phyloP scores from a whole-genome alignment of 495 filamentous ascomycete genomes.

The Terfezia claveryi region DNA sequence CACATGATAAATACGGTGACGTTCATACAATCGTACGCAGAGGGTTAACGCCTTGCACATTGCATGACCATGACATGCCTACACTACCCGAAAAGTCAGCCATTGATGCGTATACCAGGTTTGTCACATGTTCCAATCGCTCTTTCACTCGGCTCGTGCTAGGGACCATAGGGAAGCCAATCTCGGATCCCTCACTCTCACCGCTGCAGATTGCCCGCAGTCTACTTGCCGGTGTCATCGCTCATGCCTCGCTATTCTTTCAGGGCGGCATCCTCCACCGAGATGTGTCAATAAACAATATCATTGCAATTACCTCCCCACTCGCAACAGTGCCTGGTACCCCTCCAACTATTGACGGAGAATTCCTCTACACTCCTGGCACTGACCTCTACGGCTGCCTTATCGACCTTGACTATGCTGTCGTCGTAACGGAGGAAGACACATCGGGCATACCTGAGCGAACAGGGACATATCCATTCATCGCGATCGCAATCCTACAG shows the following conservation, averaged over 20 bases:
- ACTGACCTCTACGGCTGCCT: constrained; percentile 7
- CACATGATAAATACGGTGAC: too few species aligned
- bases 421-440: neutral
- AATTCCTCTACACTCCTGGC: neutral
- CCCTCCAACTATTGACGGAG: too few species aligned
- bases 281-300: constrained; percentile 9
- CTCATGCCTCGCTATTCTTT: neutral
- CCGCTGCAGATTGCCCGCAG: neutral
- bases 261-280: constrained; percentile 5
- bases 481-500: constrained; percentile 7
- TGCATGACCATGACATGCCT: too few species aligned
- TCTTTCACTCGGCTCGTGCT: too few species aligned
- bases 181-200: too few species aligned
- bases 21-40: too few species aligned
- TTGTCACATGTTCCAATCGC: too few species aligned
- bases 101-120: too few species aligned
- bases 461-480: constrained; percentile 8
- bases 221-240: neutral
- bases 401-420: constrained; percentile 12
- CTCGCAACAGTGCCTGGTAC: neutral
- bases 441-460: constrained; percentile 5
- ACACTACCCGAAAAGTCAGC: too few species aligned
- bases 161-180: too few species aligned
- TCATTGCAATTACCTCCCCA: neutral
- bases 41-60: too few species aligned